These are phyloP conservation scores for Emmonsiellopsis sp. DNA, from an alignment of 2,329 filamentous ascomycete species.

Conservation along the genomic window DNA sequence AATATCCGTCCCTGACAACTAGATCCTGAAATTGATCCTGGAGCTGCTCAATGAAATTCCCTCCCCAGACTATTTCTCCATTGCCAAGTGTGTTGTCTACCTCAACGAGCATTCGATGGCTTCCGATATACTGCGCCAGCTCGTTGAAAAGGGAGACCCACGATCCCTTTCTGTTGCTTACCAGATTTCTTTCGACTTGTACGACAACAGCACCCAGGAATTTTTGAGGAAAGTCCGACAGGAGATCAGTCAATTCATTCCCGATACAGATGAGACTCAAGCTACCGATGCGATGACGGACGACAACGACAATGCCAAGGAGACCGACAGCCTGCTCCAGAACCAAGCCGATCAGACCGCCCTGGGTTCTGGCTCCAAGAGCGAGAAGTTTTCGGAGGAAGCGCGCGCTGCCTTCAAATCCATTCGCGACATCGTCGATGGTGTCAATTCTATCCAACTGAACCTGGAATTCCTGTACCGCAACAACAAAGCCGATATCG, in stretches of 20 bases:
- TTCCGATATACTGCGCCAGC: constrained; percentile 69
- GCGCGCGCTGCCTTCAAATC: constrained; percentile 46
- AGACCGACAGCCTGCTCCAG: constrained; percentile 36
- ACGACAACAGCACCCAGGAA: constrained; percentile 97
- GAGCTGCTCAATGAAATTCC: constrained; percentile 89
- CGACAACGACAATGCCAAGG: constrained; percentile 46
- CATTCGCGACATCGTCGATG: constrained; percentile 60
- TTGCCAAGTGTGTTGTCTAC: constrained; percentile 95
- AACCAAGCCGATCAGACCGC: constrained; percentile 27
- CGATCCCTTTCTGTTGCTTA: constrained; percentile 80
- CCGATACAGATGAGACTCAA: constrained; percentile 33
- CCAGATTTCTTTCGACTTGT: constrained; percentile 95
- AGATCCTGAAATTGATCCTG: constrained; percentile 87
- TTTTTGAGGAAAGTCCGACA: constrained; percentile 85
- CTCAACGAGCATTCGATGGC: constrained; percentile 87
- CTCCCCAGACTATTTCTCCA: constrained; percentile 92
- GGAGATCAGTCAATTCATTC: constrained; percentile 54
- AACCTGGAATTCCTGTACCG: constrained; percentile 95
- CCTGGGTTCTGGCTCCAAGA: constrained; percentile 30
- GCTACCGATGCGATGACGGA: constrained; percentile 41
- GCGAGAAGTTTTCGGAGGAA: constrained; percentile 34
- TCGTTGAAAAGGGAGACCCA: constrained; percentile 70
- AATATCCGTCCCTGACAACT: background rate
- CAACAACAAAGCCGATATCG: constrained; percentile 86
- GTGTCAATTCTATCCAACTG: constrained; percentile 85